Conservation (phyloP, 768 basidiomycete species). For the Naematelia aurantialba region DNA sequence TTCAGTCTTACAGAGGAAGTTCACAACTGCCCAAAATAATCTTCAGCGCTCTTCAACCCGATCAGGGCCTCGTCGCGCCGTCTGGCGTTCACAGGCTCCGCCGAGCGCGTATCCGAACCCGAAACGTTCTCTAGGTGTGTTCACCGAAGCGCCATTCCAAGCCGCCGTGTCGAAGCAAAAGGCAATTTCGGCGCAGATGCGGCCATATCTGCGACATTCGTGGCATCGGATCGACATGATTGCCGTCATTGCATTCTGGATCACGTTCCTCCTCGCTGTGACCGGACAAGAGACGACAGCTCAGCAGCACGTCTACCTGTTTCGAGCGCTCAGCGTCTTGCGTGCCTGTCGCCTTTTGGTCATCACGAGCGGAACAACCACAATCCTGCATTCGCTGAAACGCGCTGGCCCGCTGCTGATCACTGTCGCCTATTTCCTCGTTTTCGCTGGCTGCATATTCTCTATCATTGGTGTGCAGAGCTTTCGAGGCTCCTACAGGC, state of each 20-base stretch:
- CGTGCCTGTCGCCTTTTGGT: constrained; percentile 76
- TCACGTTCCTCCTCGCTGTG: constrained; percentile 68
- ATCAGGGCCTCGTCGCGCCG: not conserved
- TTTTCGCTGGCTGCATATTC: constrained; percentile 84
- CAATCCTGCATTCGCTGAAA: constrained; percentile 90
- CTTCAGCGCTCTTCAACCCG: constrained; percentile 8
- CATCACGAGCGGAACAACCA: constrained; percentile 87
- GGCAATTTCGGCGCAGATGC: constrained; percentile 46
- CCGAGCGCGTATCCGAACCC: not conserved
- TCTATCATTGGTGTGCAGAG: constrained; percentile 92
- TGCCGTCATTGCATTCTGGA: constrained; percentile 83
- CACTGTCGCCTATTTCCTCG: constrained; percentile 81
- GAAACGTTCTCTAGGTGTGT: not conserved
- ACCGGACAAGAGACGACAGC: constrained; percentile 63
- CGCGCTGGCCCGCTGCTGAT: constrained; percentile 83
- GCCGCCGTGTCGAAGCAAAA: constrained; percentile 49
- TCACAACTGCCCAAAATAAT: constrained; percentile 6
- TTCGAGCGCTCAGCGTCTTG: constrained; percentile 81
- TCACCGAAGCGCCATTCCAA: constrained; percentile 52
- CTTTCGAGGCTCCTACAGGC: constrained; percentile 76
- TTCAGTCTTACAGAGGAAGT: constrained; percentile 12
- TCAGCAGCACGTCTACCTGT: constrained; percentile 71
- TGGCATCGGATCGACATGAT: constrained; percentile 79
- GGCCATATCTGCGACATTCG: constrained; percentile 86
- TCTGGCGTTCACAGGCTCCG: not conserved